A percentile compares a stretch with the other conserved stretches of the same genome.
These are phyloP conservation scores for Gelatoporia subvermispora DNA, from an alignment of 768 basidiomycete species.

Conservation along the genomic window DNA sequence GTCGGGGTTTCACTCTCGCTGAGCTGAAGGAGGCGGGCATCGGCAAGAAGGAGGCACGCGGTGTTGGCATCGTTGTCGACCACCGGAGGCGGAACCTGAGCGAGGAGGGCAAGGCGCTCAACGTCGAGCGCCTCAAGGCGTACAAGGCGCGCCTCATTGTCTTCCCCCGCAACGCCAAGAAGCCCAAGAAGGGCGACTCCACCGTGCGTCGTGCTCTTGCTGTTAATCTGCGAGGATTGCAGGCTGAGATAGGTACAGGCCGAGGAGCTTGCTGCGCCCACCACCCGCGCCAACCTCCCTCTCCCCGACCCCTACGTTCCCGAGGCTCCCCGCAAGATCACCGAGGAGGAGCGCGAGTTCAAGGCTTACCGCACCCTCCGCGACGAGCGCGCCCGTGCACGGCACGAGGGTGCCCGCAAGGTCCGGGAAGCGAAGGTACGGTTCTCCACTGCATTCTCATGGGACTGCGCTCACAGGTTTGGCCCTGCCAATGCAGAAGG, in stretches of 20 bases:
- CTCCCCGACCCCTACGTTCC: constrained; percentile 63
- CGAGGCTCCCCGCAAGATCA: constrained; percentile 92
- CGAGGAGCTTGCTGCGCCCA: constrained; percentile 75
- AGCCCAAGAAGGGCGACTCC: constrained; percentile 95
- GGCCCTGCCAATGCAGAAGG: constrained; percentile 48
- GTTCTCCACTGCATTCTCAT: constrained; percentile 7
- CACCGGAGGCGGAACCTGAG: constrained; percentile 94
- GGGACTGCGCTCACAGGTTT: constrained; percentile 12
- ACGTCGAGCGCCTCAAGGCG: constrained; percentile 88
- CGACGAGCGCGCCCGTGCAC: constrained; percentile 69
- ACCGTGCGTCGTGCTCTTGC: constrained; percentile 52
- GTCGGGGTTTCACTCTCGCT: constrained; percentile 90
- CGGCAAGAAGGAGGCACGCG: constrained; percentile 86
- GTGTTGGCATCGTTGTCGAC: constrained; percentile 93
- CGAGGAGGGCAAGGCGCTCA: constrained; percentile 94
- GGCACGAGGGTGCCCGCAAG: constrained; percentile 87
- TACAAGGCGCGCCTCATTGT: constrained; percentile 93
- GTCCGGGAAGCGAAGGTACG: constrained; percentile 79
- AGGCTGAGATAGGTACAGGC: constrained; percentile 41
- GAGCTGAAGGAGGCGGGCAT: constrained; percentile 97
- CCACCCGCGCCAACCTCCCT: constrained; percentile 61
- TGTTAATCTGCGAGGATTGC: neutral
- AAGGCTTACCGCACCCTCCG: constrained; percentile 89
- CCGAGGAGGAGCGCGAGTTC: constrained; percentile 83
- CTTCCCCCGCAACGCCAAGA: constrained; percentile 93